Percentiles rank a stretch among this genome's conserved stretches.
These are phyloP conservation scores for Carex pumila DNA, from an alignment of 176 grass and related monocot species.

Conservation along the genomic window DNA sequence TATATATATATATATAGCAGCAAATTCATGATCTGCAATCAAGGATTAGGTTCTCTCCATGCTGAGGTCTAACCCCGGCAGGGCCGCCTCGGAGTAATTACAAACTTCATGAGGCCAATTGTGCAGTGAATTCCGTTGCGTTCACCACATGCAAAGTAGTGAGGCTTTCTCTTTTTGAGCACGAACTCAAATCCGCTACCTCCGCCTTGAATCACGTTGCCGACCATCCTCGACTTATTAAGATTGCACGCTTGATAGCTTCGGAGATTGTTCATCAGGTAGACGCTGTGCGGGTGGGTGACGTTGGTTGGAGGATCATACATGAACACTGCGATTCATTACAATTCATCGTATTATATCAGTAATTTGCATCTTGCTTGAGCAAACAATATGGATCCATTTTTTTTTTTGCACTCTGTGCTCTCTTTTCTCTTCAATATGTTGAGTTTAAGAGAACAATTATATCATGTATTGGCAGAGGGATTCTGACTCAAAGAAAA, in stretches of 20 bases:
- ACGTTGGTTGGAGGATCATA: constrained; percentile 80
- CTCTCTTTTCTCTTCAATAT: too few species aligned
- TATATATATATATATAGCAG: neutral
- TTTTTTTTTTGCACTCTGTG: neutral
- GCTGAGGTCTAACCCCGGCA: constrained; percentile 18
- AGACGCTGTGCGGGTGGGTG: constrained; percentile 70
- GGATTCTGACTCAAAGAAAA: neutral
- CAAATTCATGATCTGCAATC: neutral
- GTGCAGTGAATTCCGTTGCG: constrained; percentile 64
- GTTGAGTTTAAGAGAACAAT: too few species aligned
- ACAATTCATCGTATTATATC: neutral
- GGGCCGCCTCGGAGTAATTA: constrained; percentile 50
- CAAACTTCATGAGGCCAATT: constrained; percentile 76
- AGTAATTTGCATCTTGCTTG: neutral
- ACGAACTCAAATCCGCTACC: constrained; percentile 66
- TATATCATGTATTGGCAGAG: too few species aligned
- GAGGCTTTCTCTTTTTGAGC: constrained; percentile 60
- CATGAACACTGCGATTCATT: constrained; percentile 60
- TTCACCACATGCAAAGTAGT: constrained; percentile 94
- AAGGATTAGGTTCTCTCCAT: neutral
- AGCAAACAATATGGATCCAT: too few species aligned
- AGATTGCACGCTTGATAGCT: constrained; percentile 69
- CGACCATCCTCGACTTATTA: constrained; percentile 67
- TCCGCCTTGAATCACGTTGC: constrained; percentile 49
- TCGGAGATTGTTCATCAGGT: constrained; percentile 48